Percentiles rank a stretch among this genome's conserved stretches.
These are phyloP conservation scores for Verticillium longisporum DNA, from an alignment of 2,329 filamentous ascomycete genomes.

Conservation along the genomic window DNA sequence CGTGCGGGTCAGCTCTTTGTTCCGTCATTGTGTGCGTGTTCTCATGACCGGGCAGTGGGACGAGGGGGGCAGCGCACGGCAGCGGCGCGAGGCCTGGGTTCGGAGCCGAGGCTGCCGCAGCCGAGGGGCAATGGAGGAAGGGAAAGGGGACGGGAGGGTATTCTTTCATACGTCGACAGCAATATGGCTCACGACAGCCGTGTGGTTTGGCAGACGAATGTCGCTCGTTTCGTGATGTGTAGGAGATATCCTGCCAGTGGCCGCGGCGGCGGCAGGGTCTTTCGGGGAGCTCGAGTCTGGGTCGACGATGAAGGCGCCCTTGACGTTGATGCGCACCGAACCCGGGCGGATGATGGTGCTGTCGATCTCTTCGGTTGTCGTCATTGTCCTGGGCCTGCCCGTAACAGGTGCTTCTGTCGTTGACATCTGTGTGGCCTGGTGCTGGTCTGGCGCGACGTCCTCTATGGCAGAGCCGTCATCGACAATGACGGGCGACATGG, in stretches of 20 bases:
- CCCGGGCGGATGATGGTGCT: slow-evolving; percentile 56
- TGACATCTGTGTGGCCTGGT: background rate
- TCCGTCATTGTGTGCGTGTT: background rate
- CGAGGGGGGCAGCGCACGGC: too few species aligned
- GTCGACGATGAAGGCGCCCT: slow-evolving; percentile 93
- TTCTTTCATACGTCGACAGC: slow-evolving; percentile 69
- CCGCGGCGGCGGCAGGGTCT: slow-evolving; percentile 20
- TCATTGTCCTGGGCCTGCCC: background rate
- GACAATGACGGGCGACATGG: background rate
- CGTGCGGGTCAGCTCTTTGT: background rate
- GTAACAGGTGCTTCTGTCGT: background rate
- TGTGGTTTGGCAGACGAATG: slow-evolving; percentile 94
- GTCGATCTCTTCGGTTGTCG: slow-evolving; percentile 44
- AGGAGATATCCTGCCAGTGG: slow-evolving; percentile 38
- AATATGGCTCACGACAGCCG: slow-evolving; percentile 90
- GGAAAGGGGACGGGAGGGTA: too few species aligned
- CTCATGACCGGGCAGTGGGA: too few species aligned
- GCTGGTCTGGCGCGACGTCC: background rate
- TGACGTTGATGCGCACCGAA: slow-evolving; percentile 89
- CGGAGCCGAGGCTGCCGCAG: background rate
- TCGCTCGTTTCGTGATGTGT: slow-evolving; percentile 71
- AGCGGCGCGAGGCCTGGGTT: background rate
- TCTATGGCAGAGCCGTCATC: background rate
- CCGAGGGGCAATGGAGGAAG: background rate
- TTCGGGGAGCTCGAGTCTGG: slow-evolving; percentile 56